Percentiles rank a stretch among this genome's conserved stretches.
phyloP scores from a whole-genome alignment of 805 yeast species.

The Pichia paraexigua region DNA sequence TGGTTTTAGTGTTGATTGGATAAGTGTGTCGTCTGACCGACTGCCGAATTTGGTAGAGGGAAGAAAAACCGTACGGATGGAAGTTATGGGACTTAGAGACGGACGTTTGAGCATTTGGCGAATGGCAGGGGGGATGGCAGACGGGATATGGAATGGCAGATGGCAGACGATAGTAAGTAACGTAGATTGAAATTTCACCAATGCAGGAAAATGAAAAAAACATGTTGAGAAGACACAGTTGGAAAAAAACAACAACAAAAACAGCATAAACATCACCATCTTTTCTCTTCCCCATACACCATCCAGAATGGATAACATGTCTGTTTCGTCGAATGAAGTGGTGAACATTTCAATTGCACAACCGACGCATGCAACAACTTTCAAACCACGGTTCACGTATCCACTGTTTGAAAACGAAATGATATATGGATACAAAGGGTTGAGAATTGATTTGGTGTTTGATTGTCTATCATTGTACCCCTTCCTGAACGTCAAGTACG shows the following conservation, averaged over 20 bases:
- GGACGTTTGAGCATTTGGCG: background rate
- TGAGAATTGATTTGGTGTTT: conserved; percentile 59
- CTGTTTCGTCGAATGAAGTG: background rate
- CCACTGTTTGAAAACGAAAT: conserved; percentile 88
- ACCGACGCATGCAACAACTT: conserved; percentile 49
- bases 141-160: too few species aligned
- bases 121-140: too few species aligned
- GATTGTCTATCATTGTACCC: conserved; percentile 73
- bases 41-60: conserved; percentile 67
- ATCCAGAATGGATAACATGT: background rate
- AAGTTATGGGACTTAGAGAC: background rate
- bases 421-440: conserved; percentile 73
- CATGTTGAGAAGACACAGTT: background rate
- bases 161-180: too few species aligned
- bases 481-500: conserved; percentile 51
- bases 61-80: conserved; percentile 27
- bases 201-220: background rate
- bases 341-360: conserved; percentile 33
- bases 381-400: conserved; percentile 78
- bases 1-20: conserved; percentile 37
- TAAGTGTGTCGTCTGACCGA: conserved; percentile 42
- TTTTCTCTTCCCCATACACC: too few species aligned
- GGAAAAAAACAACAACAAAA: too few species aligned
- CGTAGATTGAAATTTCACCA: too few species aligned
- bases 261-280: too few species aligned